Evolutionary conservation across 352 stramenopile species (phyloP), one percentile per base, ranked within the genome.

Genomic region (Pythium guiyangense): DNA sequence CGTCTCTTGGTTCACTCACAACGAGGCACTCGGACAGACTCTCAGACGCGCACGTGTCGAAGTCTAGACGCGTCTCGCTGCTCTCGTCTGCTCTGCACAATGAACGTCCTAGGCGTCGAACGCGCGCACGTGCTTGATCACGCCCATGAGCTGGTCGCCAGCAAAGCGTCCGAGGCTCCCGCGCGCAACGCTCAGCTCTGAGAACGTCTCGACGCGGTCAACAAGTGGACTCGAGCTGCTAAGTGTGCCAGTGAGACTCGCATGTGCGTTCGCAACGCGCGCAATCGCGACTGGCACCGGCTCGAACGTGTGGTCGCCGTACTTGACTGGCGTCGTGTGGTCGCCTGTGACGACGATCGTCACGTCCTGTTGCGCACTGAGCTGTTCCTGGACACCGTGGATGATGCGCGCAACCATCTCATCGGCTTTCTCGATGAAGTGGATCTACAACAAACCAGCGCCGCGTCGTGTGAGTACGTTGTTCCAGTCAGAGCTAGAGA

Each of bases 221-320:
- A 73, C 64, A 25, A 93, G 63, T 14, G 60, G 42, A 1, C 54
- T 64, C 20, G 42, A 25, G 18, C 4, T 17, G 18, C 11, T 59
- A 31, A 40, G 25, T 17, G 27, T 4, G 39, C 11, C 25, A 12
- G 8, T 50, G 10, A 80, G 60, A n/a, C 58, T 65, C 31, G 69
- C 49, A 34, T 64, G 62, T 12, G 79, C 79, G 40, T 55, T 57
- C 17, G 66, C 66, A 5, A 66, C 80, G 35, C 79, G 74, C 4
- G 82, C 66, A 57, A 95, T 92, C 26, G 84, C 74, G 25, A 95
- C 85, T 14, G 86, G 86, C 44, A 95, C 86, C 0, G 86, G 84
- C 53, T 95, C 86, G 57, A 95, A 94, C 31, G 77, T 95, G 70
- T 95, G 86, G 56, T 95, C 86, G 31, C 86, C 86, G 51, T 92